Evolutionary conservation across 441 rosid species (phyloP).

Genomic region (Euphorbia celastroides): DNA sequence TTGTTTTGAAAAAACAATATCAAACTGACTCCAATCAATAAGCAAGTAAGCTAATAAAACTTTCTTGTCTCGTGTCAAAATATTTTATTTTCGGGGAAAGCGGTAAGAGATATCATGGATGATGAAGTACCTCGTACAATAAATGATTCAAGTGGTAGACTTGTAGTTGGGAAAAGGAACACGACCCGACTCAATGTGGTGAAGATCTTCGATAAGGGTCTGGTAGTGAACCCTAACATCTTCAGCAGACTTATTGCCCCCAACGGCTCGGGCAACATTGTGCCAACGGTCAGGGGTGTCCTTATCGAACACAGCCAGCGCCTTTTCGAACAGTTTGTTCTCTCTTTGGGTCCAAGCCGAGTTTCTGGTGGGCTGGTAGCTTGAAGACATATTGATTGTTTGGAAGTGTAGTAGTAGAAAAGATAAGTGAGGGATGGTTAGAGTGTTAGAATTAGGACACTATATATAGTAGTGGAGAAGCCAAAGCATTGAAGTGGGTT

Average conservation of each 20-base stretch:
- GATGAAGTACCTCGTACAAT: background rate
- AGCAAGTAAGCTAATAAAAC: no score
- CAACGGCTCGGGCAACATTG: constrained; percentile 61
- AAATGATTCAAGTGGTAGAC: background rate
- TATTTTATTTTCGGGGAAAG: no score
- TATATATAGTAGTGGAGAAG: constrained; percentile 15
- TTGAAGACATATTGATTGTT: constrained; percentile 26
- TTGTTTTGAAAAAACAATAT: no score
- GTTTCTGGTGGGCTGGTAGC: constrained; percentile 20
- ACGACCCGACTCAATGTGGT: constrained; percentile 75
- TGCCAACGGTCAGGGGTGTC: constrained; percentile 68
- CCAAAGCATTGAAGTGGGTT: constrained; percentile 6
- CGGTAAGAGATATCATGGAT: no score
- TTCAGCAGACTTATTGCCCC: constrained; percentile 64
- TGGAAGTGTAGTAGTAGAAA: background rate
- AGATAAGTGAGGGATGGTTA: background rate
- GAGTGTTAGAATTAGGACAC: background rate
- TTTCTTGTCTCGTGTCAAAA: no score
- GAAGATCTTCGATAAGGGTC: constrained; percentile 63
- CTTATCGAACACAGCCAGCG: constrained; percentile 52
- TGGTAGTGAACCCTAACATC: constrained; percentile 76
- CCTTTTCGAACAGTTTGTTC: constrained; percentile 83
- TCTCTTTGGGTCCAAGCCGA: constrained; percentile 64
- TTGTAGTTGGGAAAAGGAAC: constrained; percentile 64
- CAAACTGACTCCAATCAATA: no score